Evolutionary conservation across 2,329 filamentous ascomycete genomes (phyloP).

Genomic region (Botrytis porri): DNA sequence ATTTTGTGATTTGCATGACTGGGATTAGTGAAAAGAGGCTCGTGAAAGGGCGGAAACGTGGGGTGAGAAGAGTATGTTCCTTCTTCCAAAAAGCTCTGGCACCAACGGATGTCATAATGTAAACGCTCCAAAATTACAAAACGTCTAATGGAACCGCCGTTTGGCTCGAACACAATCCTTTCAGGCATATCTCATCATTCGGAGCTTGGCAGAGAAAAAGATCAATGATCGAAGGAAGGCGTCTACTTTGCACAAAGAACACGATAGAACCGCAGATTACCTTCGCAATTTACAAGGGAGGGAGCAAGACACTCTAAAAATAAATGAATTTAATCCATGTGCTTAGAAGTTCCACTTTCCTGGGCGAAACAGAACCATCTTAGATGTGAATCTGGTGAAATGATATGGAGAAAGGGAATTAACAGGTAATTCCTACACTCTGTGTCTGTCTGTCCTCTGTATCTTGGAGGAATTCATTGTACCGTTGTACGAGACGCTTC

Average conservation of each 20-base stretch:
- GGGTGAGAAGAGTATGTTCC: slow-evolving; percentile 12
- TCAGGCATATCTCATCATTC: background rate
- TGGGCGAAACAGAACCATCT: slow-evolving; percentile 10
- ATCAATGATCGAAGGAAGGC: slow-evolving; percentile 1
- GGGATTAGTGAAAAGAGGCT: background rate
- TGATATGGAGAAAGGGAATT: slow-evolving; percentile 5
- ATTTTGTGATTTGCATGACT: background rate
- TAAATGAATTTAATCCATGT: slow-evolving; percentile 14
- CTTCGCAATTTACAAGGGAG: background rate
- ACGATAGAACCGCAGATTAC: background rate
- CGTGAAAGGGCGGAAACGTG: slow-evolving; percentile 11
- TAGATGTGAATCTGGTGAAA: slow-evolving; percentile 10
- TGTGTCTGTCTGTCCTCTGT: too few relatives aligned
- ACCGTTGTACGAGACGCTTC: background rate
- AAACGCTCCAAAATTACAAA: slow-evolving; percentile 8
- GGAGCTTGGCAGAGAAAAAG: background rate
- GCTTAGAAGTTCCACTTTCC: slow-evolving; percentile 1
- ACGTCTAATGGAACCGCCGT: slow-evolving; percentile 3
- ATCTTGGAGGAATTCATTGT: background rate
- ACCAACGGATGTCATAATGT: slow-evolving; percentile 8
- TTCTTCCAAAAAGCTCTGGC: slow-evolving; percentile 4
- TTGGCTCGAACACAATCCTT: background rate
- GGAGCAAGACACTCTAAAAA: slow-evolving; percentile 14
- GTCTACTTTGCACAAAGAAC: background rate
- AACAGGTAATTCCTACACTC: background rate